phyloP scores from a whole-genome alignment of 1,284 basidiomycete species.

The Microbotryum scabiosae region DNA sequence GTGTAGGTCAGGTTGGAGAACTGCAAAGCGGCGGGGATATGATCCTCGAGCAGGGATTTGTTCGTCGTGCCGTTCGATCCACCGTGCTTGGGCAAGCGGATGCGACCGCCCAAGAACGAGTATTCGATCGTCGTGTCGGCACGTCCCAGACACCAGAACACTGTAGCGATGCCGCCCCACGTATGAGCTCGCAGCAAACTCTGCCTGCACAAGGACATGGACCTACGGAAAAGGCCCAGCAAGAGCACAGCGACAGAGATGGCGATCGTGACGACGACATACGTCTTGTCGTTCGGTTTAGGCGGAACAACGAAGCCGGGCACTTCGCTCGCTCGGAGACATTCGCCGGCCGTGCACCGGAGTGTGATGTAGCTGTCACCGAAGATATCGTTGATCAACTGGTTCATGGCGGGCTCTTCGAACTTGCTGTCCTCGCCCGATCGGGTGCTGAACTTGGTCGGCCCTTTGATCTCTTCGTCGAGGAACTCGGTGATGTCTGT shows the following conservation, averaged over 20 bases:
- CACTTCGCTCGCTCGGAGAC: slow-evolving; percentile 84
- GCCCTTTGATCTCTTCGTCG: slow-evolving; percentile 78
- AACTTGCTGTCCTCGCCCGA: slow-evolving; percentile 65
- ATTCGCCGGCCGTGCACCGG: slow-evolving; percentile 81
- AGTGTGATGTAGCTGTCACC: slow-evolving; percentile 85
- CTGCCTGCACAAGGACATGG: neutral
- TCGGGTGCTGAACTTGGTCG: slow-evolving; percentile 76
- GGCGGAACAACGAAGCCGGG: slow-evolving; percentile 80
- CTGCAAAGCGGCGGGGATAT: slow-evolving; percentile 83
- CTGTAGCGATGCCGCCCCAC: slow-evolving; percentile 40
- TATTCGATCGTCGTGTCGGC: slow-evolving; percentile 53
- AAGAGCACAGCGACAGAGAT: slow-evolving; percentile 58
- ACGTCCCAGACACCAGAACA: slow-evolving; percentile 81
- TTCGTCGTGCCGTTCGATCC: slow-evolving; percentile 73
- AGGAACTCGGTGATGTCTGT: slow-evolving; percentile 91
- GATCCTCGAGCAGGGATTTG: slow-evolving; percentile 74
- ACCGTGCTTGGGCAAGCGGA: slow-evolving; percentile 71
- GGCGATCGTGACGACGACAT: slow-evolving; percentile 75
- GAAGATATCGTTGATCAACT: slow-evolving; percentile 85
- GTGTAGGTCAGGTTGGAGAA: slow-evolving; percentile 77
- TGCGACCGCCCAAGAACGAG: slow-evolving; percentile 47
- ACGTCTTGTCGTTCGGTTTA: slow-evolving; percentile 67
- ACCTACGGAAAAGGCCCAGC: slow-evolving; percentile 37
- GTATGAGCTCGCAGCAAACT: neutral
- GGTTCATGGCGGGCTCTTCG: slow-evolving; percentile 93